phyloP scores from a whole-genome alignment of 768 basidiomycete species.

The Podaxis rugospora region DNA sequence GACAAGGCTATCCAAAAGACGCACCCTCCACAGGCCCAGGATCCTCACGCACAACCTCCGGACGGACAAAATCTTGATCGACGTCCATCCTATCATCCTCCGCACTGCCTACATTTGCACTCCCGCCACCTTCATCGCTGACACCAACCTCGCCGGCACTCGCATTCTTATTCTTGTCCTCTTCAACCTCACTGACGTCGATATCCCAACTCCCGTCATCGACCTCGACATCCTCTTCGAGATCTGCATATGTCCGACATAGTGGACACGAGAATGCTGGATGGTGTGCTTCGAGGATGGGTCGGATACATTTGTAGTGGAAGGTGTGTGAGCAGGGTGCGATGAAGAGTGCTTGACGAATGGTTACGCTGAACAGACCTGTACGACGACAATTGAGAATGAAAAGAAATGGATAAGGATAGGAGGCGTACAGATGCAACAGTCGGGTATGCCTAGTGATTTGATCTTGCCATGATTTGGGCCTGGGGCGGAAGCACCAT shows the following conservation, averaged over 20 bases:
- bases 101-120: not conserved
- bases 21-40: not conserved
- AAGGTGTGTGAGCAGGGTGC: constrained; percentile 95
- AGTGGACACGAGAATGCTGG: constrained; percentile 94
- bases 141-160: not conserved
- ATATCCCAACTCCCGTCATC: not conserved
- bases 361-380: constrained; percentile 80
- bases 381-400: not conserved
- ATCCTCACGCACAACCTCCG: not conserved
- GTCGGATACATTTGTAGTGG: constrained; percentile 96
- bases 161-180: not conserved
- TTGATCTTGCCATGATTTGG: constrained; percentile 26
- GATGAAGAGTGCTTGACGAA: constrained; percentile 94
- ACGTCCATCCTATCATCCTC: constrained; percentile 6
- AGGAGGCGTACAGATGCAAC: constrained; percentile 79
- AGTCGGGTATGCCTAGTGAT: constrained; percentile 61
- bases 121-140: constrained; percentile 12
- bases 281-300: constrained; percentile 79
- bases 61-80: not conserved
- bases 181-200: not conserved
- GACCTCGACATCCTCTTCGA: constrained; percentile 76
- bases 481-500: constrained; percentile 6
- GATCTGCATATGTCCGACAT: constrained; percentile 89
- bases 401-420: not conserved
- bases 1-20: not conserved